A percentile compares a stretch with the other conserved stretches of the same genome.
These are phyloP conservation scores for Ganoderma boninense DNA, from an alignment of 1,284 basidiomycete species.

Conservation along the genomic window DNA sequence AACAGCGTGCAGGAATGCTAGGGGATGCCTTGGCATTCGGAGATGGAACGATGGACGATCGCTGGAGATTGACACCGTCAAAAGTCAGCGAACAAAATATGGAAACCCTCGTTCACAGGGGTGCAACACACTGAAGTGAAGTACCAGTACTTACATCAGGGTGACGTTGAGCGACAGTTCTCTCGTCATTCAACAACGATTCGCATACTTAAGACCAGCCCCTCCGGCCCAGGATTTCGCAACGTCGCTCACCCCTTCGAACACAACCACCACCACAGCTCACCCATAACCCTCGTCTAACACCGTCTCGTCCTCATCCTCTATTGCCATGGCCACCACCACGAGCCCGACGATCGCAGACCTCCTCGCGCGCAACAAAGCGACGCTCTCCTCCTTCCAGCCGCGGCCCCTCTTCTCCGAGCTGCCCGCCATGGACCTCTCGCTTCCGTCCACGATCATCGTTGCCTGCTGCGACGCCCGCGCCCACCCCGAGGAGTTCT, in stretches of 20 bases:
- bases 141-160: not conserved
- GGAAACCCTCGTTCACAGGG: no score
- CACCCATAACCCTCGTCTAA: not conserved
- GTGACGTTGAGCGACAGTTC: not conserved
- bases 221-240: not conserved
- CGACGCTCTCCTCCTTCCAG: not conserved
- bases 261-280: not conserved
- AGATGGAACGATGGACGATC: no score
- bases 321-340: not conserved
- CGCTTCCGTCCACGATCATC: not conserved
- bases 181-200: not conserved
- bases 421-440: not conserved
- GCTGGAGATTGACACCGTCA: no score
- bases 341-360: not conserved
- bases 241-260: not conserved
- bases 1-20: no score
- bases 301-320: not conserved
- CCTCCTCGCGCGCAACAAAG: conserved; percentile 1
- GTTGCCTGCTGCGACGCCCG: not conserved
- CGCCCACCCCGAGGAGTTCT: not conserved
- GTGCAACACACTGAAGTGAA: no score
- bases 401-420: not conserved
- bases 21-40: no score
- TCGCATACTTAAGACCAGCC: not conserved
- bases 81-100: no score